Evolutionary conservation across 129 eudicot genomes (phyloP).

Genomic region (carrot (Daucus carota)): DH1_v3.0 NC_030387.2:35895501-35896000

Average conservation of each 20-base stretch:
- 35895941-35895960: neutral
- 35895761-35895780: constrained; percentile 86
- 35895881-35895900: constrained; percentile 49
- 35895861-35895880: constrained; percentile 55
- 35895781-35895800: constrained; percentile 72
- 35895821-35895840: constrained; percentile 53
- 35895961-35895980: neutral
- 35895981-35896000: neutral
- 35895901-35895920: constrained; percentile 42
- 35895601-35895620: constrained; percentile 83
- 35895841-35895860: constrained; percentile 59
- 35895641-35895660: neutral
- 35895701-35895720: neutral
- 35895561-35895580: constrained; percentile 71
- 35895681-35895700: neutral
- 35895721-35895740: neutral
- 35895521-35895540: constrained; percentile 53
- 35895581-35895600: constrained; percentile 50
- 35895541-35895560: constrained; percentile 45
- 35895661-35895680: neutral
- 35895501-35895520: constrained; percentile 78
- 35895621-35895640: neutral
- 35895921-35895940: neutral
- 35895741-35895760: neutral
- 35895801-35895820: constrained; percentile 62